Base-by-base conservation (phyloP, 768 basidiomycete genomes). In the Mycena rosella region DNA sequence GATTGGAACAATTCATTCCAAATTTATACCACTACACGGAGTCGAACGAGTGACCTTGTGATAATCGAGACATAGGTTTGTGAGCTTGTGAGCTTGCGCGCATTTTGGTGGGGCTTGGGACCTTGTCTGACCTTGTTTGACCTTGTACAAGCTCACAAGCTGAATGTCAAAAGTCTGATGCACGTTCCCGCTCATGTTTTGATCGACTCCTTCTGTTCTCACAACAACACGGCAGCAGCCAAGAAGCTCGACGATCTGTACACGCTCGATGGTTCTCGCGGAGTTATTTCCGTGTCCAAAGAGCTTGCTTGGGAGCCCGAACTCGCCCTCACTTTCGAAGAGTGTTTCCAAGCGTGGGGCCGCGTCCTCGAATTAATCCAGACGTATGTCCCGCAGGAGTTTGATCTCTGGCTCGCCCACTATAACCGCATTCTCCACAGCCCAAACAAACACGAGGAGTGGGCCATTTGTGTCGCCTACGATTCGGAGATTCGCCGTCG, bases 281-380 rank as follows among this genome's bases (percentile, higher is more conserved):
- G 68, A 18, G 1, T 75, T 9, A 17, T 66, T 15, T 26, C 69
- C 1, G 30, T 57, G 0, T 29, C 68, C 0, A 70, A 71, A 51
- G 17, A 55, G 13, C 49, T 74, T 0, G 45, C 65, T 2, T 34
- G 30, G 22, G 49, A 38, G 0, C 60, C 67, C 2, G 74, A 76
- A 56, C 47, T 60, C 14, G 36, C 60, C 3, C 36, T 76, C 9
- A 51, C 58, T 5, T 76, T 75, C 38, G 67, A 70, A 18, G 67
- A 75, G 27, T 76, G 74, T 74, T 65, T 66, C 22, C 73, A 74
- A 40, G 73, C 65, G 0, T 76, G 74, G 74, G 20, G 29, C 7
- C 69, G 65, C 8, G 45, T 76, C 2, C 59, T 72, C 0, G n/a
- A 42, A 1, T 63, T 75, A 2, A 68, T 75, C 13, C 10, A 26